Percentiles rank a stretch among this genome's conserved stretches.
phyloP scores from a whole-genome alignment of 148 eudicot genomes.

The Salicornia ramosissima region DNA sequence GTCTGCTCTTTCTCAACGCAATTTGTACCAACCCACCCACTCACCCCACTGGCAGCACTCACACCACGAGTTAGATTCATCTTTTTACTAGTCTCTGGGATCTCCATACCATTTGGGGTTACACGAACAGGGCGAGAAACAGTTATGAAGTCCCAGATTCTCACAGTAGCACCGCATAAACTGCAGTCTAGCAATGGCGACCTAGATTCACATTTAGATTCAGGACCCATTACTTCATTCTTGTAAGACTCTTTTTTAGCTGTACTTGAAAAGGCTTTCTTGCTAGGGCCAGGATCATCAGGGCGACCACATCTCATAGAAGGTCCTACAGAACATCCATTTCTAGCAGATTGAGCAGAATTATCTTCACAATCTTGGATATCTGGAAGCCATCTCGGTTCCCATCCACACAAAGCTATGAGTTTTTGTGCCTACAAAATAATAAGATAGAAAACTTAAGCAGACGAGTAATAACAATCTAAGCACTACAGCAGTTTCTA shows the following conservation, averaged over 20 bases:
- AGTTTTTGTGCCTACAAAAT: slow-evolving; percentile 76
- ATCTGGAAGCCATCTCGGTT: slow-evolving; percentile 96
- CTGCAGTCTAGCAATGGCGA: slow-evolving; percentile 92
- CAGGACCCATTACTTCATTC: slow-evolving; percentile 39
- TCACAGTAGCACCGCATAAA: slow-evolving; percentile 95
- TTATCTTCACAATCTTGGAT: slow-evolving; percentile 95
- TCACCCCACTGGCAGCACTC: slow-evolving; percentile 96
- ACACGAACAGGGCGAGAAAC: slow-evolving; percentile 76
- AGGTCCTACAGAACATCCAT: slow-evolving; percentile 78
- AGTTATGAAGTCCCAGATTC: slow-evolving; percentile 84
- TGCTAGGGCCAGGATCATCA: slow-evolving; percentile 58
- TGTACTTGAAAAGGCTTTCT: slow-evolving; percentile 71
- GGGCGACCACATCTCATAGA: slow-evolving; percentile 42
- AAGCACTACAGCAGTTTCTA: slow-evolving; percentile 1
- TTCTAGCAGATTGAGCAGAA: slow-evolving; percentile 97
- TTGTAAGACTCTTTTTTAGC: slow-evolving; percentile 44
- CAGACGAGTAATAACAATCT: slow-evolving; percentile 6
- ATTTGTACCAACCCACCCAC: slow-evolving; percentile 87
- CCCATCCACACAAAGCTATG: slow-evolving; percentile 97
- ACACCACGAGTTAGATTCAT: slow-evolving; percentile 77
- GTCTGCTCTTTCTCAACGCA: slow-evolving; percentile 65
- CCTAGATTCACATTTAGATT: slow-evolving; percentile 79
- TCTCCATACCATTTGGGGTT: slow-evolving; percentile 57
- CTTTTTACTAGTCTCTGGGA: slow-evolving; percentile 83
- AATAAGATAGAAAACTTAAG: slow-evolving; percentile 3